Evolutionary conservation across 345 rosid species (phyloP).

Genomic region (Cochlearia excelsa): DNA sequence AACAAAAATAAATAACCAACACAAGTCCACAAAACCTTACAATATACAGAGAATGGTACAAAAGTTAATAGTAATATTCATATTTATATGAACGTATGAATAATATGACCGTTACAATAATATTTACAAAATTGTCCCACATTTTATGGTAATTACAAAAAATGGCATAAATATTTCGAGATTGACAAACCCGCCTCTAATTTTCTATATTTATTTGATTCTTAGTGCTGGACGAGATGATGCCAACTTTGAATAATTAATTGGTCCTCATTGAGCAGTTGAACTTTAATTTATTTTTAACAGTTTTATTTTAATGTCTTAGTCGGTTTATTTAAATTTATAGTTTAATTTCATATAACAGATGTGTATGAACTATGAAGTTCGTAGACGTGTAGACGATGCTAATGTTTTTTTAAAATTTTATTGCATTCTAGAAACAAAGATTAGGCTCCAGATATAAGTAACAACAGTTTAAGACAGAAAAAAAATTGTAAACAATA

Average conservation of each 20-base stretch:
- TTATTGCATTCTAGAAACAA: constrained; percentile 11
- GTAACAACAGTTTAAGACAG: constrained; percentile 27
- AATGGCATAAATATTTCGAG: neutral
- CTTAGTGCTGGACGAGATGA: neutral
- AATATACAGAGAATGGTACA: neutral
- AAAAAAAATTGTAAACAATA: neutral
- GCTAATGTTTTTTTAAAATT: neutral
- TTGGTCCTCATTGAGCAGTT: constrained; percentile 15
- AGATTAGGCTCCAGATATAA: constrained; percentile 18
- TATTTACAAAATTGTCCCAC: too few relatives aligned
- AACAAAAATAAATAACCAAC: too few relatives aligned
- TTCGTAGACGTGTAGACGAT: neutral
- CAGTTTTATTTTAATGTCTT: neutral
- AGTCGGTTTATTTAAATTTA: constrained; percentile 3
- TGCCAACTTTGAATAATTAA: neutral
- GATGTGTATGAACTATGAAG: constrained; percentile 18
- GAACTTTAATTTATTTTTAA: constrained; percentile 1
- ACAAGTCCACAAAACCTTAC: neutral
- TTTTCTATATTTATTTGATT: neutral
- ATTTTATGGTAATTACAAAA: too few relatives aligned
- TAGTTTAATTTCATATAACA: constrained; percentile 1
- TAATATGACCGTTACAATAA: too few relatives aligned
- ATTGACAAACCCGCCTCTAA: neutral
- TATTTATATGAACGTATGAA: too few relatives aligned
- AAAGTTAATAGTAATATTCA: too few relatives aligned